A percentile compares a stretch with the other conserved stretches of the same genome.
Evolutionary conservation across 2,329 filamentous ascomycete genomes (phyloP).

Genomic region (Beauveria scarabaeidicola): DNA sequence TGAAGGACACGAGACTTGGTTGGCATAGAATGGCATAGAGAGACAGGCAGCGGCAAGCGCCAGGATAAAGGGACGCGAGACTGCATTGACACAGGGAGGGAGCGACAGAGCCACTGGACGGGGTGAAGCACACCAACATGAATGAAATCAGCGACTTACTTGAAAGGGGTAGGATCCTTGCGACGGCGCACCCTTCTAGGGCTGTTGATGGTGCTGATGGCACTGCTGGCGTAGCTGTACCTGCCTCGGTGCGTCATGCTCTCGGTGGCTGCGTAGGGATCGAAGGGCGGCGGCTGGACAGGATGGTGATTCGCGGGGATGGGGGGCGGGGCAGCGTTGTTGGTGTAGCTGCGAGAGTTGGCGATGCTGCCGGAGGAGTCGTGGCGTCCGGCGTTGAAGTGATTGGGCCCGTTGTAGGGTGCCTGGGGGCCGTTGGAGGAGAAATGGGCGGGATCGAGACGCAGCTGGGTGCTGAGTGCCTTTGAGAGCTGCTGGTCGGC

Average conservation of each 20-base stretch:
- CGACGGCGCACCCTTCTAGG: conserved; percentile 84
- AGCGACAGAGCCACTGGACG: background rate
- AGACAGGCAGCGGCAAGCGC: background rate
- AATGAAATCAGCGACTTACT: conserved; percentile 54
- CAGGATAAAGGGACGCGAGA: too few relatives aligned
- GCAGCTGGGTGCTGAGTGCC: conserved; percentile 43
- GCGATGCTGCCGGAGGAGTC: conserved; percentile 31
- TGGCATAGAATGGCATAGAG: too few relatives aligned
- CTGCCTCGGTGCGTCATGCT: conserved; percentile 96
- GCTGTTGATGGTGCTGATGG: conserved; percentile 84
- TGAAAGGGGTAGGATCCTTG: conserved; percentile 97
- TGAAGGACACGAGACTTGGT: background rate
- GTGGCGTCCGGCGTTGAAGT: background rate
- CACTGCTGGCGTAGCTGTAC: conserved; percentile 92
- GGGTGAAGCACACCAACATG: background rate
- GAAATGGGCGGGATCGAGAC: conserved; percentile 38
- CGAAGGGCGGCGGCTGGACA: conserved; percentile 49
- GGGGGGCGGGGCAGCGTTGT: conserved; percentile 44
- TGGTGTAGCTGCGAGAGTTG: conserved; percentile 33
- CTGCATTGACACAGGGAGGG: too few relatives aligned
- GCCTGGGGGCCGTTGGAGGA: conserved; percentile 30
- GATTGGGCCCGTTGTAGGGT: conserved; percentile 21
- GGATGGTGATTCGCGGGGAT: conserved; percentile 54
- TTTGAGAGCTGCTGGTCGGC: conserved; percentile 34
- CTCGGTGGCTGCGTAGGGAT: conserved; percentile 75